Evolutionary conservation across 1,284 basidiomycete species (phyloP).

Genomic region (Trametes sp.): DNA sequence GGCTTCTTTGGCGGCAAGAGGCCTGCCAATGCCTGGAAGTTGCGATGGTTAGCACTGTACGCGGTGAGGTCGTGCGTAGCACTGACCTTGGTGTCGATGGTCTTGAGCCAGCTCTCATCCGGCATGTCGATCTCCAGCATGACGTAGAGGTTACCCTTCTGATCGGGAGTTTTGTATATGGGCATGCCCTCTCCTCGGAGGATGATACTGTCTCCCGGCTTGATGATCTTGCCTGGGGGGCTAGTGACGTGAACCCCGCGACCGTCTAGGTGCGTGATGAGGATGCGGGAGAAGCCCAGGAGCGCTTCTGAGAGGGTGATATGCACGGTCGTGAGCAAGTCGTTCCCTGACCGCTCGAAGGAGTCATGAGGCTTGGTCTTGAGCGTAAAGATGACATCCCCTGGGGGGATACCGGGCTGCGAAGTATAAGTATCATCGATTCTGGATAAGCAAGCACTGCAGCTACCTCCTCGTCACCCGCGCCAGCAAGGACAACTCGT

Average conservation of each 20-base stretch:
- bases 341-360: conserved; percentile 83
- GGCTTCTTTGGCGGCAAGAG: conserved; percentile 80
- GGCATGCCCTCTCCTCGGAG: conserved; percentile 91
- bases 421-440: not conserved
- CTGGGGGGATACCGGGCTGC: conserved; percentile 83
- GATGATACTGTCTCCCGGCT: conserved; percentile 75
- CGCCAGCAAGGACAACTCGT: conserved; percentile 87
- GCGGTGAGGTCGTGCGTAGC: not conserved
- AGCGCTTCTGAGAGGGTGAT: conserved; percentile 94
- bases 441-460: not conserved
- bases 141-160: conserved; percentile 85
- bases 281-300: conserved; percentile 87
- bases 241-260: conserved; percentile 82
- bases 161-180: conserved; percentile 66
- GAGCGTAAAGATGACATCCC: conserved; percentile 90
- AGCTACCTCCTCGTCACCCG: conserved; percentile 87
- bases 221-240: conserved; percentile 79
- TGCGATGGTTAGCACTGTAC: not conserved
- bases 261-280: conserved; percentile 90
- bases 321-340: conserved; percentile 78
- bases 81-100: conserved; percentile 62
- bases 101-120: conserved; percentile 68
- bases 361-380: conserved; percentile 73
- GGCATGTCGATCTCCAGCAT: conserved; percentile 90
- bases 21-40: conserved; percentile 60